Evolutionary conservation across 2,329 filamentous ascomycete species (phyloP).

Genomic region (Pyricularia sp.): DNA sequence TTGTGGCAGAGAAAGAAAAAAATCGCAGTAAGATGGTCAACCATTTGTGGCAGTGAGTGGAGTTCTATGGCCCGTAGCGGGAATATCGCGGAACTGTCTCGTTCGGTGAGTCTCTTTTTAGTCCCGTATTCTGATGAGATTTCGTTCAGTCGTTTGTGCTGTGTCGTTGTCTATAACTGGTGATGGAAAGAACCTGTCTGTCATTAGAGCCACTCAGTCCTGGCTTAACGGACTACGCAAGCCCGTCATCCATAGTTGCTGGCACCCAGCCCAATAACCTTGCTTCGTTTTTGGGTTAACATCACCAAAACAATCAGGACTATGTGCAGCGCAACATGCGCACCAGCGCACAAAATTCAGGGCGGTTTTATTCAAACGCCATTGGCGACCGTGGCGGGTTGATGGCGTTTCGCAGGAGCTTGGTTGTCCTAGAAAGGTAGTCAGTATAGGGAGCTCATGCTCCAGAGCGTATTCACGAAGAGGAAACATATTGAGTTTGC

Average conservation of each 20-base stretch:
- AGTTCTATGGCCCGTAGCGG: not conserved
- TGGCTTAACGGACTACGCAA: not conserved
- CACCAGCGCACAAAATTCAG: not conserved
- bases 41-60: not conserved
- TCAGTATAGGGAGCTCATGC: not conserved
- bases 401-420: constrained; percentile 3
- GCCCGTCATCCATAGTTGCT: not conserved
- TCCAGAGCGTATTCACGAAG: not conserved
- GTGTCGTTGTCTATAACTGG: not conserved
- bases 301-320: constrained; percentile 1
- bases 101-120: not conserved
- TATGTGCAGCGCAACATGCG: not conserved
- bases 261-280: not conserved
- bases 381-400: not conserved
- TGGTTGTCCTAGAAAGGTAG: constrained; percentile 1
- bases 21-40: not conserved
- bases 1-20: not conserved
- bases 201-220: not conserved
- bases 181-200: not conserved
- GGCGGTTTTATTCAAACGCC: not conserved
- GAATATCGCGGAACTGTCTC: not conserved
- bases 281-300: not conserved
- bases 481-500: not conserved
- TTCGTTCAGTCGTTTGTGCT: not conserved
- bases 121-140: not conserved